Evolutionary conservation across 257 asterid species (phyloP), one percentile per base, ranked within the genome.

Genomic region (Striga asiatica): DNA sequence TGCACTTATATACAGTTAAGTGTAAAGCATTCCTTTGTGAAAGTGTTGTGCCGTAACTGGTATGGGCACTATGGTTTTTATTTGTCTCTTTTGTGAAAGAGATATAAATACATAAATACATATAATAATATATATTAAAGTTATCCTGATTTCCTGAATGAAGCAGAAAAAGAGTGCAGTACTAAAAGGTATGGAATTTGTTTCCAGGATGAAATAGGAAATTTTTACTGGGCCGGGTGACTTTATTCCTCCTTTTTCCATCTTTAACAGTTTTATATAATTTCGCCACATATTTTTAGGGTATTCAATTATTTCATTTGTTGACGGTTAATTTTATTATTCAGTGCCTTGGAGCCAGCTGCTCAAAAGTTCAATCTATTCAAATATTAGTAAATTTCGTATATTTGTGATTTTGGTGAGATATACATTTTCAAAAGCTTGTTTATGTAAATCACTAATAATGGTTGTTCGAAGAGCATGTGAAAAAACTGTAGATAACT

Each of bases 1-100:
- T 39, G 41, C 18, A 58, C 14, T n/a, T n/a, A 24, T 31, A 28
- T 20, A 58, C 17, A 53, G 71, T 49, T 48, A 71, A 71, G 69
- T 56, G 55, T 11, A 48, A 55, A 50, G 43, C 8, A 50, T 34
- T 35, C 57, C 58, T 68, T 56, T 34, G 21, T 25, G 5, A 28
- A 55, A 48, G 50, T 61, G 56, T 62, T n/a, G n/a, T n/a, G 60
- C 43, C 65, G 75, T 65, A 60, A 47, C 23, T 58, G 52, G 66
- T 42, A 60, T 69, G 79, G 79, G 69, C 70, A 65, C 10, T 50
- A 57, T 69, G 34, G 49, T 68, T 68, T 54, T 19, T 11, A 65
- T 60, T 67, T 63, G 64, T 68, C 71, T 37, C 60, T 11, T 18
- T 60, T 18, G 27, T 19, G 25, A 23, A 35, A 45, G 41, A 7